Conservation (phyloP, 768 basidiomycete species). For the Hortiboletus campestris region DNA sequence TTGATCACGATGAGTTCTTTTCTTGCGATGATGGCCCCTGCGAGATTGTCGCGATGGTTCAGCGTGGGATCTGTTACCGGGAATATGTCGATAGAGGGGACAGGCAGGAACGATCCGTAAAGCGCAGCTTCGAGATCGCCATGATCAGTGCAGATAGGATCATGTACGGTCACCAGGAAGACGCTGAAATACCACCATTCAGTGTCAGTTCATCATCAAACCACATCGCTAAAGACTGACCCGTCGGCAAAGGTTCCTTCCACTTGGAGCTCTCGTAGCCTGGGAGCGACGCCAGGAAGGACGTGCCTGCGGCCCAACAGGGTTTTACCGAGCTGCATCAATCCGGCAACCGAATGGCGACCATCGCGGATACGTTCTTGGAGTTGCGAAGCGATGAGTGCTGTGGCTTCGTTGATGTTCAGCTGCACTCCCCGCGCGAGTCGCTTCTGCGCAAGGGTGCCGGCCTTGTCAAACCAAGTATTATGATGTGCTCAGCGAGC, state of each 20-base stretch:
- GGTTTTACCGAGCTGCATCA: constrained; percentile 93
- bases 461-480: constrained; percentile 49
- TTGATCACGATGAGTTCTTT: constrained; percentile 74
- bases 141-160: constrained; percentile 83
- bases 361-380: constrained; percentile 97
- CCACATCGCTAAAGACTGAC: constrained; percentile 39
- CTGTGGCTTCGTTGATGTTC: constrained; percentile 85
- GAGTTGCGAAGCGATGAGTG: constrained; percentile 86
- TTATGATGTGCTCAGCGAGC: neutral
- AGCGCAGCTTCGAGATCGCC: constrained; percentile 82
- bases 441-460: constrained; percentile 89
- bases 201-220: neutral
- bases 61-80: constrained; percentile 48
- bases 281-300: constrained; percentile 69
- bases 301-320: constrained; percentile 89
- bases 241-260: constrained; percentile 91
- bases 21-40: constrained; percentile 74
- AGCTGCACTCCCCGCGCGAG: constrained; percentile 89
- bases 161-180: constrained; percentile 96
- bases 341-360: constrained; percentile 71
- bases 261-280: constrained; percentile 87
- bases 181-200: constrained; percentile 36
- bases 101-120: constrained; percentile 91
- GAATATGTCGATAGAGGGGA: constrained; percentile 67
- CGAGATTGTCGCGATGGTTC: constrained; percentile 53